These are phyloP conservation scores for Triangularia verruculosa DNA, from an alignment of 2,329 filamentous ascomycete genomes.

Conservation along the genomic window DNA sequence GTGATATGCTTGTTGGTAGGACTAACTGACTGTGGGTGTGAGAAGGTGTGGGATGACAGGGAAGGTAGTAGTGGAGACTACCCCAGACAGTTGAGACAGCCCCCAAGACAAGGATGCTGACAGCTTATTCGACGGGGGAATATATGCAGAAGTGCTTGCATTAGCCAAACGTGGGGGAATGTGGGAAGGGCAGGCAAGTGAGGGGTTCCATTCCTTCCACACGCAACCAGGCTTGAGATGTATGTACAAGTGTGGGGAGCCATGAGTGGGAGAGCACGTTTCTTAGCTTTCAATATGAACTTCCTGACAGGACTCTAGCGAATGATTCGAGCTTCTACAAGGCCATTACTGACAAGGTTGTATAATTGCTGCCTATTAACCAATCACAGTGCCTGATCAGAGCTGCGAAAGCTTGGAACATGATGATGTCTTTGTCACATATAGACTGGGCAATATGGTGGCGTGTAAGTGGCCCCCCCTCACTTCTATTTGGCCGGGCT, in stretches of 20 bases:
- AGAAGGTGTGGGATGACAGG: not conserved
- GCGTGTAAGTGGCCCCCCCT: not conserved
- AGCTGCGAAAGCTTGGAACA: not conserved
- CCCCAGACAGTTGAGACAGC: not conserved
- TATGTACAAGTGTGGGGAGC: not conserved
- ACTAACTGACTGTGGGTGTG: not conserved
- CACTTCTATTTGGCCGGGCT: not conserved
- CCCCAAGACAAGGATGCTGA: not conserved
- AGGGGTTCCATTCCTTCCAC: not conserved
- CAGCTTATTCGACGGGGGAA: slow-evolving; percentile 10
- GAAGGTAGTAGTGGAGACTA: not conserved
- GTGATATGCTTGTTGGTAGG: not conserved
- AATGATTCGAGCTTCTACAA: not conserved
- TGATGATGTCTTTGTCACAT: not conserved
- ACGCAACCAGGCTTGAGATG: not conserved
- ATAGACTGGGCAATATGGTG: not conserved
- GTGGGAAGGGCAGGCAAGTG: slow-evolving; percentile 22
- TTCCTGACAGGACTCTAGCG: not conserved
- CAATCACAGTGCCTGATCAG: not conserved
- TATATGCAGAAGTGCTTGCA: slow-evolving; percentile 26
- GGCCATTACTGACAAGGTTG: not conserved
- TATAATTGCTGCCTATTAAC: not conserved
- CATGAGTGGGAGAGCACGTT: not conserved
- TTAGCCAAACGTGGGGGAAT: slow-evolving; percentile 36
- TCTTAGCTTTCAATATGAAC: not conserved